Evolutionary conservation across 2,329 filamentous ascomycete genomes (phyloP), one percentile per base, ranked within the genome.

Genomic region (Diaporthe vexans): DNA sequence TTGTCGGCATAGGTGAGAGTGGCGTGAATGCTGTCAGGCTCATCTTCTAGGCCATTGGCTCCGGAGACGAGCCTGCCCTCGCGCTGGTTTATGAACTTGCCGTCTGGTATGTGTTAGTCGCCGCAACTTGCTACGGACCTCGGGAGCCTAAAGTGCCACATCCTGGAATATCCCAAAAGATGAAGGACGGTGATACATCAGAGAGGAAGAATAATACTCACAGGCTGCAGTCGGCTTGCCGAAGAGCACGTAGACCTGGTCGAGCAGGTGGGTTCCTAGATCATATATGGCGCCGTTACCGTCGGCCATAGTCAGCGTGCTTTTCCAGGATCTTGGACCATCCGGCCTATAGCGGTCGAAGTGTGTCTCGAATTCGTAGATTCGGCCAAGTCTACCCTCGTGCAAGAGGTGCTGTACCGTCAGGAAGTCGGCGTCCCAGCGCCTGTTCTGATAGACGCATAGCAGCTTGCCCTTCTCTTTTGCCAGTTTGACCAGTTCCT

Each of bases 321-420:
- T 89, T 86, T 95, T 95, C 94, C 94, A 96, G 68, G 84, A 87
- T 74, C 86, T 81, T 33, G 91, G 89, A 52, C 88, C 85, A 40
- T 87, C 86, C 19, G 92, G 86, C 24, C 91, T 89, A 84, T 93
- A 92, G 24, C 94, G 91, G 82, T 96, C 94, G 80, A 95, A 95
- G 84, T 95, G 94, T 29, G 92, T 93, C 82, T 95, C 91, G 79
- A 93, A 94, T 83, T 96, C 94, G 71, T 93, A 88, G 52, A 95
- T 84, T n/a, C 93, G 88, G 71, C 94, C 94, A 5, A 96, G 85
- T 0, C 85, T 85, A 51, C 87, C 89, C 40, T 89, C 86, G 17
- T 84, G 83, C 48, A 95, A 79, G 35, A 95, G 87, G 77, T 91
- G 88, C 78, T 86, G 87, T 59, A 95, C 86, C 0, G 93, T 94